These are phyloP conservation scores for Coemansia asiatica DNA, from an alignment of 192 early-diverging fungal genomes.

Conservation along the genomic window DNA sequence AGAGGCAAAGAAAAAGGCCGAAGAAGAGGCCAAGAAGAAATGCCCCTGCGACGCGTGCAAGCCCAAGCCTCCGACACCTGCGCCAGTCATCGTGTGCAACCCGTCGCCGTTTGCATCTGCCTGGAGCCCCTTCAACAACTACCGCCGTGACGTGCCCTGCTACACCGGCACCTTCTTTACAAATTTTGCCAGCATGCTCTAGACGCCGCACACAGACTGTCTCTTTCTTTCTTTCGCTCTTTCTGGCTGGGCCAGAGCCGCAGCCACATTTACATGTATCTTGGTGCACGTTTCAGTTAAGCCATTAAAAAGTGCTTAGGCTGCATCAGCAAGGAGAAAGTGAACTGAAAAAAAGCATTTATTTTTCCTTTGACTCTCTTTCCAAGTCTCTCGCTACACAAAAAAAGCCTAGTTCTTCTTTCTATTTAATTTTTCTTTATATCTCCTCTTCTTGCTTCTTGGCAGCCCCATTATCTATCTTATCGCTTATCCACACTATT, in stretches of 20 bases:
- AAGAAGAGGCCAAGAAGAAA: conserved; percentile 4
- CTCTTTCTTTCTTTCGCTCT: too few species aligned
- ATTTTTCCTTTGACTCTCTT: neutral
- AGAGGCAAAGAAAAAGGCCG: too few species aligned
- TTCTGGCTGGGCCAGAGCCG: too few species aligned
- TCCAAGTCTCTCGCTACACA: neutral
- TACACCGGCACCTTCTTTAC: conserved; percentile 50
- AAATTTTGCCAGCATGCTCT: conserved; percentile 47
- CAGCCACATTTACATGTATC: too few species aligned
- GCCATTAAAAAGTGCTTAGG: neutral
- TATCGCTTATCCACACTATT: conserved; percentile 8
- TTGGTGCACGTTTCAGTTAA: too few species aligned
- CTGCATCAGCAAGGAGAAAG: neutral
- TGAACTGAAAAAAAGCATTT: neutral
- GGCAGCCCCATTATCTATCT: neutral
- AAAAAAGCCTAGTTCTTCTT: neutral
- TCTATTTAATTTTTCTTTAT: neutral
- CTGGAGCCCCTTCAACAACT: conserved; percentile 59
- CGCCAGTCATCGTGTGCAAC: conserved; percentile 20
- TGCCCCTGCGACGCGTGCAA: conserved; percentile 16
- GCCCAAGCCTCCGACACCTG: conserved; percentile 15
- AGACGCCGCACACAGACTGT: neutral
- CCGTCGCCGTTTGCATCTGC: conserved; percentile 53
- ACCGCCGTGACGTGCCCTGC: conserved; percentile 51
- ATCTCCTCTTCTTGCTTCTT: too few species aligned